phyloP scores from a whole-genome alignment of 2,329 filamentous ascomycete species.

The Xylaria arbuscula region DNA sequence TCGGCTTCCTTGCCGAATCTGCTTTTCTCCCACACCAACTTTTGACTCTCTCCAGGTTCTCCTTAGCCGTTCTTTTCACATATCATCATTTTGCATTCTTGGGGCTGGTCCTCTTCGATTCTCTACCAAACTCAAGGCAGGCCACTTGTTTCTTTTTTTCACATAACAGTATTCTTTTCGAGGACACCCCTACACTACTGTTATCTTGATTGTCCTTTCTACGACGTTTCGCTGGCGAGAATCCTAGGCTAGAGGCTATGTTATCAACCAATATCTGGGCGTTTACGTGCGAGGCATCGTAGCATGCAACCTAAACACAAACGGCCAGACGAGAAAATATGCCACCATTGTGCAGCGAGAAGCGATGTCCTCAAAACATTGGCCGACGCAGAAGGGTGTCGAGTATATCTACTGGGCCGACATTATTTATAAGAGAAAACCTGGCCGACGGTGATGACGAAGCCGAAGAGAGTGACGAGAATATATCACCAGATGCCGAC shows the following conservation, averaged over 20 bases:
- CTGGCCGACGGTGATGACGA: conserved; percentile 23
- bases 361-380: conserved; percentile 35
- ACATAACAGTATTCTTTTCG: neutral
- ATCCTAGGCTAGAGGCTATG: conserved; percentile 39
- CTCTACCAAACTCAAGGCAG: conserved; percentile 41
- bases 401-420: conserved; percentile 34
- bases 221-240: conserved; percentile 3
- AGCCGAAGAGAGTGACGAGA: conserved; percentile 34
- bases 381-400: conserved; percentile 35
- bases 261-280: conserved; percentile 37
- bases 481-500: conserved; percentile 33
- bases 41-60: conserved; percentile 37
- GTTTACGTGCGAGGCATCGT: conserved; percentile 46
- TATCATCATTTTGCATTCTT: conserved; percentile 34
- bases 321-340: conserved; percentile 39
- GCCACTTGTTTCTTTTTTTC: conserved; percentile 34
- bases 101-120: conserved; percentile 49
- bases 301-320: conserved; percentile 28
- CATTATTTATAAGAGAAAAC: conserved; percentile 29
- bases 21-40: conserved; percentile 39
- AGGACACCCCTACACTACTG: neutral
- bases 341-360: conserved; percentile 41
- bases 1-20: conserved; percentile 37
- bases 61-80: conserved; percentile 30
- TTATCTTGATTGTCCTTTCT: conserved; percentile 14